Percentiles rank a stretch among this genome's conserved stretches.
Conservation (phyloP, 768 basidiomycete genomes). For the Lentinula edodes region DNA sequence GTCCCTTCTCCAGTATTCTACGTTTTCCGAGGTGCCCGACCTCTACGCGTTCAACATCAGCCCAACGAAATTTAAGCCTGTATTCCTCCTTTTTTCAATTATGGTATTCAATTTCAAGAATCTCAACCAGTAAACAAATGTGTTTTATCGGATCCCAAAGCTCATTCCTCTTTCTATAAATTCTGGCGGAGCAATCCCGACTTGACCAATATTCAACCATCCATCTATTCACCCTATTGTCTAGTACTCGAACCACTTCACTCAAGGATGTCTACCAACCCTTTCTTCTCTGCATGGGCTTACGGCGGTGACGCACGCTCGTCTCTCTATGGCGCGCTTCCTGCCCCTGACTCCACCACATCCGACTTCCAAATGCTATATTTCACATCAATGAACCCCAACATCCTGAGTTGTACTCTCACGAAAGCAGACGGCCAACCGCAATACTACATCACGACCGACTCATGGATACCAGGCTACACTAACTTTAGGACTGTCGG, state of each 20-base stretch:
- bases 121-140: neutral
- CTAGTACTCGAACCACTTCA: neutral
- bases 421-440: constrained; percentile 44
- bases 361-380: constrained; percentile 31
- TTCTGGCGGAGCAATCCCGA: neutral
- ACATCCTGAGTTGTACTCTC: constrained; percentile 50
- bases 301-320: neutral
- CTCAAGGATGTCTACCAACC: neutral
- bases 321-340: constrained; percentile 11
- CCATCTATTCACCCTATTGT: neutral
- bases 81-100: neutral
- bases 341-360: constrained; percentile 9
- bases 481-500: constrained; percentile 48
- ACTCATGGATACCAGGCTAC: constrained; percentile 42
- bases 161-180: neutral
- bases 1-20: neutral
- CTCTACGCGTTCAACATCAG: neutral
- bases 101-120: neutral
- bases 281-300: neutral
- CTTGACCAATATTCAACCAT: neutral
- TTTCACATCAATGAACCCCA: constrained; percentile 46
- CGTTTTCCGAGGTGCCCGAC: neutral
- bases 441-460: constrained; percentile 46
- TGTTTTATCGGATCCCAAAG: neutral
- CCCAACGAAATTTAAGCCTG: neutral